phyloP scores from a whole-genome alignment of 495 filamentous ascomycete genomes.

The Rostrohypoxylon terebratum region DNA sequence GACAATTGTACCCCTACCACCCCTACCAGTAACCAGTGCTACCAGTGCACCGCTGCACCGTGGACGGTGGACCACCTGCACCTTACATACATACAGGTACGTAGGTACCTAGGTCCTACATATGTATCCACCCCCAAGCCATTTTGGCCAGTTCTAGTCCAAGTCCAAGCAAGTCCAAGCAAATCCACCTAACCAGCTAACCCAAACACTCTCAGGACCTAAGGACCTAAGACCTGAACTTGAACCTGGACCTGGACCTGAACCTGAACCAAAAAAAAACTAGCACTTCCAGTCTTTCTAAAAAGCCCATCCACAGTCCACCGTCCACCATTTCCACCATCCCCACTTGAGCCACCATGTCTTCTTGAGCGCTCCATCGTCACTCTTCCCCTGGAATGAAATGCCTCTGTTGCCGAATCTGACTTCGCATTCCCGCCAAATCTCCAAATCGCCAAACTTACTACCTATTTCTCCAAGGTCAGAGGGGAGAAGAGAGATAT shows the following conservation, averaged over 20 bases:
- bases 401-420: constrained; percentile 28
- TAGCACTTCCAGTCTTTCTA: background rate
- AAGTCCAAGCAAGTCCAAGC: background rate
- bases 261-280: background rate
- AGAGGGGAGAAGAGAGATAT: constrained; percentile 10
- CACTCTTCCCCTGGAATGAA: constrained; percentile 38
- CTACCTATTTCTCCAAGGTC: constrained; percentile 2
- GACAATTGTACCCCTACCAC: too few relatives aligned
- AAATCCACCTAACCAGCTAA: background rate
- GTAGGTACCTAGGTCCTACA: too few relatives aligned
- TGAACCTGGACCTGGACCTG: background rate
- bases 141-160: constrained; percentile 1
- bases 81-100: constrained; percentile 4
- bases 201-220: background rate
- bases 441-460: constrained; percentile 6
- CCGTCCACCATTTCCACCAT: background rate
- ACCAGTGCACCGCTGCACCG: background rate
- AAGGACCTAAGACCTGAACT: background rate
- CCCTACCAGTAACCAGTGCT: background rate
- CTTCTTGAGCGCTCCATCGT: constrained; percentile 38
- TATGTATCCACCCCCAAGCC: constrained; percentile 8
- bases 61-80: background rate
- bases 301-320: background rate
- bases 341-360: constrained; percentile 44
- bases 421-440: constrained; percentile 14